Base-by-base conservation (phyloP, 495 filamentous ascomycete genomes). In the Xylaria longipes region DNA sequence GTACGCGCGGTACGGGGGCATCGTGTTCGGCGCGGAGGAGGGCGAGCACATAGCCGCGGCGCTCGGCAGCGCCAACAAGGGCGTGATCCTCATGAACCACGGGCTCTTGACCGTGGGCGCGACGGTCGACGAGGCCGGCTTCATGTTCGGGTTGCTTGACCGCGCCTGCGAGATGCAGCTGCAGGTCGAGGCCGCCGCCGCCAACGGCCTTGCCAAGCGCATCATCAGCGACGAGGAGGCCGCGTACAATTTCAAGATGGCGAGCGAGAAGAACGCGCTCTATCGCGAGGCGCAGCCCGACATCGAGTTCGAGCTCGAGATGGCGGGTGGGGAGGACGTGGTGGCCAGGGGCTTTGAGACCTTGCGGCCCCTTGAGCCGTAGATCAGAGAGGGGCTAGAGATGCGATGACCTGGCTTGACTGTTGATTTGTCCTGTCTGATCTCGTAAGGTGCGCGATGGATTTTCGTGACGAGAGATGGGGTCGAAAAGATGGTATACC, bases 81-180 rank as follows among this genome's bases (percentile, higher is more conserved):
- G 75, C 7, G 79, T 82, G 17, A 85, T 89, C 12, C 81, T 90
- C 11, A 77, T 83, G 70, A 89, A 89, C 65, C 88, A 90, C 72
- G 87, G 87, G 0, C 75, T 90, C 17, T 73, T 90, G 37, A 88
- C 86, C 0, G 86, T 85, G 4, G 87, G 87, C 1, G 48, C 73
- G 14, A 89, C 85, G 0, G 85, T 88, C 0, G 87, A 89, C 77
- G 87, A 88, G 74, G 87, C 86, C 3, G 86, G 82, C 12, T 89
- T 82, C 74, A 74, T 87, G 15, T 89, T 89, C 68, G 80, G 82
- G 0, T 64, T 86, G 27, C 71, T 88, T 39, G 87, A 89, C 71
- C 80, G 83, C 20, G 82, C 80, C 31, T 89, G 87, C 76, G 79
- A 78, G 35, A 84, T 86, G 22, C 83, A 89, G 73, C 70, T 89